Percentiles rank a stretch among this genome's conserved stretches.
Conservation (phyloP, 306 rosid species). For the Ochetophila trinervis region DNA sequence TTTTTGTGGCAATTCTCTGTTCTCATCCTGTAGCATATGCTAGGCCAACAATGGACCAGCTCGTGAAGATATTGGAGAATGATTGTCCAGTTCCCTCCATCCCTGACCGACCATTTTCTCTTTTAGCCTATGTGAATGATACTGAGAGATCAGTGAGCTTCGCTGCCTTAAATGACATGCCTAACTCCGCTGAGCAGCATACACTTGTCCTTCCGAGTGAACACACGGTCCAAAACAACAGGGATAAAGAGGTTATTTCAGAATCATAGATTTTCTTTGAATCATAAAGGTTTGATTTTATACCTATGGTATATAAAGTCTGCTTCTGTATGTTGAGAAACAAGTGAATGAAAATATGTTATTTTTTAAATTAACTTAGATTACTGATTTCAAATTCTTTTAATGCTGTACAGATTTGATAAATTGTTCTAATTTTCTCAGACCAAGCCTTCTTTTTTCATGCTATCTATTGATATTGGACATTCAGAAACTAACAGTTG, state of each 20-base stretch:
- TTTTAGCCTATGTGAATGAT: neutral
- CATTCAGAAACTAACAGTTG: neutral
- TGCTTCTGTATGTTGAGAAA: neutral
- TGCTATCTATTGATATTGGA: neutral
- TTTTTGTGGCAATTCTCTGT: slow-evolving; percentile 26
- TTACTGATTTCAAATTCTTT: neutral
- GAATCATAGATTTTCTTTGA: neutral
- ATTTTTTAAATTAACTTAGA: no score
- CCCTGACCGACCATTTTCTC: slow-evolving; percentile 14
- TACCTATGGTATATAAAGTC: neutral
- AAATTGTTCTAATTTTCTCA: neutral
- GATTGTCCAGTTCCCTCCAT: slow-evolving; percentile 14
- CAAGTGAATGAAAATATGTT: neutral
- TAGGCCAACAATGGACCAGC: slow-evolving; percentile 36
- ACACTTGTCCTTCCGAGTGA: neutral
- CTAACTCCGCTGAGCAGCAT: neutral
- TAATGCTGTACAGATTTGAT: neutral
- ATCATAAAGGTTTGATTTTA: neutral
- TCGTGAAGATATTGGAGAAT: slow-evolving; percentile 28
- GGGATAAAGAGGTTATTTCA: neutral
- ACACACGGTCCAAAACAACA: neutral
- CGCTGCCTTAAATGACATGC: neutral
- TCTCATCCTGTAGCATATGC: slow-evolving; percentile 26
- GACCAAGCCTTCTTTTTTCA: neutral
- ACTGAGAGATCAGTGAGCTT: neutral